Evolutionary conservation across 331 rosid genomes (phyloP), one percentile per base, ranked within the genome.

Genomic region (Spiraea crenata): DNA sequence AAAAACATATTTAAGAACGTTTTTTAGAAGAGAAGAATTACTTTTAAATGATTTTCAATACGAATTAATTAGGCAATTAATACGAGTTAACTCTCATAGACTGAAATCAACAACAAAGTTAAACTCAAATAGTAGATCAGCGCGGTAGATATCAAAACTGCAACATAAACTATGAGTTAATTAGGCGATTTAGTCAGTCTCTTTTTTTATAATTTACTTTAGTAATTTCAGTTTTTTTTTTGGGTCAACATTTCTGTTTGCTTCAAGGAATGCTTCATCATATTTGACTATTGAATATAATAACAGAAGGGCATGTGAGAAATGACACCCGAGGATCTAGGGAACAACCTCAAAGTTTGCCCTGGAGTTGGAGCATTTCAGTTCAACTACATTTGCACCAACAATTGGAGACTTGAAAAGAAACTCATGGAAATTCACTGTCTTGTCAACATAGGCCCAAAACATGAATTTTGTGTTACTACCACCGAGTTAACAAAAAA

Each of bases 311-410:
- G 64, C 54, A 49, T 12, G 38, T 41, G 67, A 71, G 67, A 71
- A 25, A 58, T 34, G 67, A 35, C 65, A 45, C 45, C 67, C 75
- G 46, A 71, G 56, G 67, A 70, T 58, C 65, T 46, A 58, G 67
- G 67, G 56, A 71, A 25, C 5, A 42, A 58, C 34, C 35, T 70
- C 44, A 70, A 45, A 57, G 72, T 50, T 37, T 50, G 59, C 6
- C 13, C 39, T 9, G 11, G 34, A 5, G 17, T n/a, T 9, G 11
- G 72, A 38, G 47, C 10, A 35, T 16, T 35, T 67, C 37, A 54
- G 13, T 46, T 45, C 19, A 45, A 47, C 55, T 25, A 47, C 25
- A 25, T 64, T 46, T 20, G 6, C 55, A 64, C 69, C 42, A 64
- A 25, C 14, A 40, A 58, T 51, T 40, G 20, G 5, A 31, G 46